Conservation (phyloP, 1,284 basidiomycete species). For the Rhizoctonia solani region DNA sequence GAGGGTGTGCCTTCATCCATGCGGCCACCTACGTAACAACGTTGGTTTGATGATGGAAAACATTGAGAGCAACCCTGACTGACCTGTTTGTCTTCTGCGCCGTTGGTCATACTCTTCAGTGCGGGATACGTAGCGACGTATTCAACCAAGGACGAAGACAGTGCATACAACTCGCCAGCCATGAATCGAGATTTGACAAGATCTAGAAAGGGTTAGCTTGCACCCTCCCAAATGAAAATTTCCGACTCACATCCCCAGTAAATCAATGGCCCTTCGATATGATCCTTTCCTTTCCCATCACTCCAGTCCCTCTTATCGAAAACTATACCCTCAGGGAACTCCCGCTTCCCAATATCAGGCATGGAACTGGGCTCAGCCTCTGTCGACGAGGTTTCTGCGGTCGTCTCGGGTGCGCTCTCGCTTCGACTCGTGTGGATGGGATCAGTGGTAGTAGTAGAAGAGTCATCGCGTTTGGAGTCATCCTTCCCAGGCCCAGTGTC, state of each 20-base stretch:
- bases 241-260: constrained; percentile 81
- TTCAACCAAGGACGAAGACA: constrained; percentile 88
- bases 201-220: constrained; percentile 49
- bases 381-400: constrained; percentile 5
- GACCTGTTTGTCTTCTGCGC: constrained; percentile 93
- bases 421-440: neutral
- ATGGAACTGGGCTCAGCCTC: neutral
- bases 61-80: no score
- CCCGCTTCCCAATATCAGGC: neutral
- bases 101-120: constrained; percentile 70
- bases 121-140: constrained; percentile 79
- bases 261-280: constrained; percentile 67
- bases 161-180: constrained; percentile 93
- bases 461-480: neutral
- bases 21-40: constrained; percentile 60
- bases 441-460: neutral
- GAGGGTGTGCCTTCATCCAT: constrained; percentile 92
- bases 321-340: constrained; percentile 22
- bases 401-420: constrained; percentile 15
- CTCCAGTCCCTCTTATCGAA: constrained; percentile 10
- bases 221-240: neutral
- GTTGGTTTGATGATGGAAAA: no score
- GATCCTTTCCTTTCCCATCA: neutral
- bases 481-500: constrained; percentile 15
- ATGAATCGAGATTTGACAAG: constrained; percentile 94